These are phyloP conservation scores for Ceratobasidium sp. DNA, from an alignment of 1,284 basidiomycete genomes.

Conservation along the genomic window DNA sequence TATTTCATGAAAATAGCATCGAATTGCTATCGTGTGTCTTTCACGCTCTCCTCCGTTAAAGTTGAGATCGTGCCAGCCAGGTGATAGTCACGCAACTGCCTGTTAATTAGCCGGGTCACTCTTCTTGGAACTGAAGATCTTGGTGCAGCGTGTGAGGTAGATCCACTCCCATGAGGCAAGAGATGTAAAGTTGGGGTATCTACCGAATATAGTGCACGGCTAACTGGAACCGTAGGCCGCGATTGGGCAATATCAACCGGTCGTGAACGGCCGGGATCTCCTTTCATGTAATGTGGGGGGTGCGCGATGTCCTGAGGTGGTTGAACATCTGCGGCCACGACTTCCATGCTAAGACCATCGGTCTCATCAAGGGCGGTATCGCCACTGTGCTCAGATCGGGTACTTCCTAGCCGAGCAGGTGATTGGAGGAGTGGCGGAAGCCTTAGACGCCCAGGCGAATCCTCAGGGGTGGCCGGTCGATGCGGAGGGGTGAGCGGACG, in stretches of 20 bases:
- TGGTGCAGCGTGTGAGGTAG: slow-evolving; percentile 17
- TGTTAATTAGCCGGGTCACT: slow-evolving; percentile 35
- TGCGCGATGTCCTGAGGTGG: slow-evolving; percentile 22
- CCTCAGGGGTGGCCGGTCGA: slow-evolving; percentile 5
- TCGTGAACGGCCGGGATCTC: not conserved
- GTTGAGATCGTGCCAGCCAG: slow-evolving; percentile 41
- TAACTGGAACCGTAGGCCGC: slow-evolving; percentile 18
- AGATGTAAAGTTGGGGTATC: slow-evolving; percentile 1
- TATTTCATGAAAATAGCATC: not conserved
- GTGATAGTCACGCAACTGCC: slow-evolving; percentile 40
- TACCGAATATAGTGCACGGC: slow-evolving; percentile 10
- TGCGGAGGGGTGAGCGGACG: slow-evolving; percentile 33
- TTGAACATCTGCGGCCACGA: slow-evolving; percentile 35
- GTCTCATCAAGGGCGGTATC: slow-evolving; percentile 40
- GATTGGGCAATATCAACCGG: slow-evolving; percentile 5
- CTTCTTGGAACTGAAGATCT: slow-evolving; percentile 38
- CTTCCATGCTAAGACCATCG: slow-evolving; percentile 41
- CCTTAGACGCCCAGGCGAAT: slow-evolving; percentile 40
- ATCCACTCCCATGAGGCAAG: slow-evolving; percentile 31
- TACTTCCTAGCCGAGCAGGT: slow-evolving; percentile 28
- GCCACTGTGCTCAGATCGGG: slow-evolving; percentile 37
- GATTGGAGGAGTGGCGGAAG: slow-evolving; percentile 39
- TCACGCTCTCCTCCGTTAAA: slow-evolving; percentile 36
- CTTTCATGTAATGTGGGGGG: not conserved
- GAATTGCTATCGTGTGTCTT: not conserved